phyloP scores from a whole-genome alignment of 23 red algal species.

The Agarophyton chilense region DNA sequence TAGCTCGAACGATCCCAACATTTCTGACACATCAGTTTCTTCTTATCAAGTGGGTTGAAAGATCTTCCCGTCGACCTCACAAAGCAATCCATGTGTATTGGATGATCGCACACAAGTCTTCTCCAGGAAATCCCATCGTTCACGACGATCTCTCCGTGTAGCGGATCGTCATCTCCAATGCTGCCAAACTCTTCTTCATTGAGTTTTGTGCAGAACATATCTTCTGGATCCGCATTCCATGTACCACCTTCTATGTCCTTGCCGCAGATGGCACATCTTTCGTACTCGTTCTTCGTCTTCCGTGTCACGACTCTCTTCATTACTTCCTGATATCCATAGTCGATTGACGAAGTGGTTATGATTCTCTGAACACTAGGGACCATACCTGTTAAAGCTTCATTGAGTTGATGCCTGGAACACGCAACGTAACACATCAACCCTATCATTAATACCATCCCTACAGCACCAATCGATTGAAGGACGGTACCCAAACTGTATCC shows the following conservation, averaged over 20 bases:
- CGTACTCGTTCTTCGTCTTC: conserved; percentile 20
- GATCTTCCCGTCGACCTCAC: no score
- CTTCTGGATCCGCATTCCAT: conserved; percentile 8
- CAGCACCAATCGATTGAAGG: neutral
- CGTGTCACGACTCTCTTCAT: neutral
- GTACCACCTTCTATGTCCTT: conserved; percentile 3
- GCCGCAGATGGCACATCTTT: neutral
- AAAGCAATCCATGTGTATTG: neutral
- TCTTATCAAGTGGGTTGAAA: neutral
- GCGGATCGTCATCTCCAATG: neutral
- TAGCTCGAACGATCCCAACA: conserved; percentile 1
- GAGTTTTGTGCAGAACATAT: neutral
- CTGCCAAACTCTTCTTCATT: neutral
- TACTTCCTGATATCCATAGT: neutral
- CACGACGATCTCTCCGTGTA: neutral
- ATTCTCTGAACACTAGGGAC: neutral
- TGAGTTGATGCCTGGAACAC: neutral
- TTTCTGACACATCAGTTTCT: conserved; percentile 1
- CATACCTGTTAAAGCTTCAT: neutral
- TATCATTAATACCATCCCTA: neutral
- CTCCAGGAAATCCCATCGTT: neutral
- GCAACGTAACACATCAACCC: conserved; percentile 30
- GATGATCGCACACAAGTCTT: neutral
- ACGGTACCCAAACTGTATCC: neutral
- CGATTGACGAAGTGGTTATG: neutral